Conservation (phyloP, 1,284 basidiomycete species). For the Coniferiporia sulphurascens region DNA sequence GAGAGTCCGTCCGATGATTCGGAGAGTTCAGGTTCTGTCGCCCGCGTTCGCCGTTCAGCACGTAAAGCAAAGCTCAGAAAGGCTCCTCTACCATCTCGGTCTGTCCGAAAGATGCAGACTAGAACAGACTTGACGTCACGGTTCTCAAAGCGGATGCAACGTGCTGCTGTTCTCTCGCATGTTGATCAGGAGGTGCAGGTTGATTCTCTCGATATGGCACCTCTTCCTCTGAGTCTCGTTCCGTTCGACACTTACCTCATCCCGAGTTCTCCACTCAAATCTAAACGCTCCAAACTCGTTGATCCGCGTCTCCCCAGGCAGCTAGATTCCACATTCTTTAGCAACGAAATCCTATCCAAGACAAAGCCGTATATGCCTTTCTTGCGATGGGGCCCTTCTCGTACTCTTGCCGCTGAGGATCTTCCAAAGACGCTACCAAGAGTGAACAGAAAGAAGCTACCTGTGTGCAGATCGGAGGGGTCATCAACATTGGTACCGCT, state of each 20-base stretch:
- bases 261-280: not conserved
- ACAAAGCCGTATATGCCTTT: constrained; percentile 1
- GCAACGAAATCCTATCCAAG: not conserved
- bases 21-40: not conserved
- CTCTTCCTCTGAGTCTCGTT: not conserved
- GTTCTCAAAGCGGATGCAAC: constrained; percentile 11
- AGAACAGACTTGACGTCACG: not conserved
- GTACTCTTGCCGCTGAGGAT: not conserved
- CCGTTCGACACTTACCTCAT: not conserved
- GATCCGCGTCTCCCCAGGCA: constrained; percentile 1
- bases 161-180: constrained; percentile 8
- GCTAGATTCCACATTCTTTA: constrained; percentile 5
- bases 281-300: constrained; percentile 7
- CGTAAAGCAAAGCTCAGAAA: not conserved
- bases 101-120: not conserved
- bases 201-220: not conserved
- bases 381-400: not conserved
- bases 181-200: not conserved
- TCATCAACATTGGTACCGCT: not conserved
- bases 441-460: not conserved
- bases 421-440: not conserved
- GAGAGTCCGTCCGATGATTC: not conserved
- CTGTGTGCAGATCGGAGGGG: not conserved
- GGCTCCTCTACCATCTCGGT: not conserved
- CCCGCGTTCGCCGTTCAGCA: not conserved